phyloP scores from a whole-genome alignment of 1,284 basidiomycete genomes.

The Rhodotorula sp. region DNA sequence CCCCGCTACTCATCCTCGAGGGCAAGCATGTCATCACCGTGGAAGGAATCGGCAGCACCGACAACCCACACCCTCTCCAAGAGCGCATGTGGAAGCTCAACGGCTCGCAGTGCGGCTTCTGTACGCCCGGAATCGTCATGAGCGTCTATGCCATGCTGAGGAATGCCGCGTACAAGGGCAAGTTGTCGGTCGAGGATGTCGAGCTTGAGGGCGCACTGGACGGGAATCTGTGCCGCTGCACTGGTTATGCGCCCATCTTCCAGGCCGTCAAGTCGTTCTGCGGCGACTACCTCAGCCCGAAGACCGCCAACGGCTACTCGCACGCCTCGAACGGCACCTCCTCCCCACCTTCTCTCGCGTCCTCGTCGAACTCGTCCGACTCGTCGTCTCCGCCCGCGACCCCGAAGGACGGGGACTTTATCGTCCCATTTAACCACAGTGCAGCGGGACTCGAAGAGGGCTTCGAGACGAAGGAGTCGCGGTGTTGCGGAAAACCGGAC shows the following conservation, averaged over 20 bases:
- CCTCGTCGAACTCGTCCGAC: not conserved
- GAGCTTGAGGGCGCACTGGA: slow-evolving; percentile 50
- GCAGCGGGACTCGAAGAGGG: slow-evolving; percentile 16
- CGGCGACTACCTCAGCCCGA: slow-evolving; percentile 33
- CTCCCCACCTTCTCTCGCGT: not conserved
- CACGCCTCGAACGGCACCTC: not conserved
- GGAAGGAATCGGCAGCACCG: slow-evolving; percentile 47
- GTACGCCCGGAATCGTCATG: slow-evolving; percentile 48
- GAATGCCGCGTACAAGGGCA: slow-evolving; percentile 40
- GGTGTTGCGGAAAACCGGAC: slow-evolving; percentile 4
- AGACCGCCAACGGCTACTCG: not conserved
- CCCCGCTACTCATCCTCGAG: slow-evolving; percentile 48
- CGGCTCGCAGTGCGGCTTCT: slow-evolving; percentile 50
- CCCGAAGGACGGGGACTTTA: slow-evolving; percentile 21
- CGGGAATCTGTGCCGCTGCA: slow-evolving; percentile 49
- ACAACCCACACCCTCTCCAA: slow-evolving; percentile 50
- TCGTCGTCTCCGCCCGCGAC: not conserved
- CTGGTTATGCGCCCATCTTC: slow-evolving; percentile 43
- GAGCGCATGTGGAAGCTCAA: slow-evolving; percentile 48
- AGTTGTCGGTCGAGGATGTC: slow-evolving; percentile 46
- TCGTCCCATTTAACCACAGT: slow-evolving; percentile 39
- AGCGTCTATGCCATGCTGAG: slow-evolving; percentile 49
- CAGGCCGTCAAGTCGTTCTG: slow-evolving; percentile 44
- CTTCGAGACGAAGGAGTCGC: not conserved
- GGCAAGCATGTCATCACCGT: slow-evolving; percentile 50